These are phyloP conservation scores for Schwanniomyces yamadae DNA, from an alignment of 805 yeast species.

Conservation along the genomic window DNA sequence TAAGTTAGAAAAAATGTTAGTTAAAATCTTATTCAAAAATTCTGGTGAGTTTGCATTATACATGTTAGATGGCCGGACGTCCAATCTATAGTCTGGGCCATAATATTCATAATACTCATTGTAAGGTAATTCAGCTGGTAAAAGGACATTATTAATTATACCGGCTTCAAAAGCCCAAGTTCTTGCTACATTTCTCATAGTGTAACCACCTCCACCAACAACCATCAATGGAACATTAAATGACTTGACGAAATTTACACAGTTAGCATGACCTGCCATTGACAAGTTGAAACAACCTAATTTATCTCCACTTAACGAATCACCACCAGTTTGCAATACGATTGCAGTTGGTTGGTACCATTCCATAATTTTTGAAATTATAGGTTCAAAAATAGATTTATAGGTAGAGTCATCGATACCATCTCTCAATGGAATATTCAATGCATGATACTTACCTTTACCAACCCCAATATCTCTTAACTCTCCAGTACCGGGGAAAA, in stretches of 20 bases:
- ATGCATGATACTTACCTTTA: constrained; percentile 82
- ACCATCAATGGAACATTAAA: constrained; percentile 90
- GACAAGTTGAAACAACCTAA: constrained; percentile 94
- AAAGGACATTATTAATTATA: constrained; percentile 71
- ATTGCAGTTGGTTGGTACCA: constrained; percentile 95
- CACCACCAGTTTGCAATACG: constrained; percentile 98
- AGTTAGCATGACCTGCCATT: constrained; percentile 93
- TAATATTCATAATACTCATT: constrained; percentile 96
- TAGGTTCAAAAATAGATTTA: constrained; percentile 85
- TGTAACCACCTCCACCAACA: constrained; percentile 97
- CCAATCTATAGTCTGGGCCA: constrained; percentile 94
- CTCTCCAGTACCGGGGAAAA: constrained; percentile 97
- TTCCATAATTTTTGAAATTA: constrained; percentile 70
- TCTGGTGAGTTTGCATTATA: constrained; percentile 93
- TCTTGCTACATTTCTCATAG: constrained; percentile 94
- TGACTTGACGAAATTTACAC: constrained; percentile 82
- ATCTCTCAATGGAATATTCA: constrained; percentile 90
- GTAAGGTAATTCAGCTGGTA: constrained; percentile 82
- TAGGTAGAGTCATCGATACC: constrained; percentile 92
- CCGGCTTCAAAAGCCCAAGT: constrained; percentile 96
- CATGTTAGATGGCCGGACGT: constrained; percentile 95
- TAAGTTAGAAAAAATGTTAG: constrained; percentile 72
- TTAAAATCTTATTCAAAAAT: constrained; percentile 78
- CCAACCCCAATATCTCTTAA: constrained; percentile 89
- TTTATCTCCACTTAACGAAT: constrained; percentile 92